phyloP scores from a whole-genome alignment of 78 protist species.

The Planoprotostelium fungivorum region DNA sequence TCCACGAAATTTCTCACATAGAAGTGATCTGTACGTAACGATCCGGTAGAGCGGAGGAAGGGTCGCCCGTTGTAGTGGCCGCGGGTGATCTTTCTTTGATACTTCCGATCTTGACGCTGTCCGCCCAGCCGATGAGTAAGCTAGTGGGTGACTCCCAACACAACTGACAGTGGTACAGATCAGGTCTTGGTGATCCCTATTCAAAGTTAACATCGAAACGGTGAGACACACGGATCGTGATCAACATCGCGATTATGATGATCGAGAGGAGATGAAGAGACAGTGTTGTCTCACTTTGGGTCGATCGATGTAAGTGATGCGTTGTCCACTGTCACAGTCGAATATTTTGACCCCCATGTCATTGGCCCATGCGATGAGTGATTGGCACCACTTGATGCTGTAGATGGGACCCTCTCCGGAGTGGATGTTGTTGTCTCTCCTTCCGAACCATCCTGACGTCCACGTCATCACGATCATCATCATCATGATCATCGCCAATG shows the following conservation, averaged over 20 bases:
- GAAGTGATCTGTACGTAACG: background rate
- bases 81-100: background rate
- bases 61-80: background rate
- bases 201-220: no score
- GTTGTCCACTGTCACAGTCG: slow-evolving; percentile 50
- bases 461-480: background rate
- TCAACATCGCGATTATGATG: no score
- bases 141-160: slow-evolving; percentile 71
- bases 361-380: slow-evolving; percentile 89
- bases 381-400: slow-evolving; percentile 74
- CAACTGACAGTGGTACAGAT: slow-evolving; percentile 65
- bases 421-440: slow-evolving; percentile 64
- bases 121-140: slow-evolving; percentile 90
- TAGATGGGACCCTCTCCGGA: slow-evolving; percentile 75
- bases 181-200: slow-evolving; percentile 58
- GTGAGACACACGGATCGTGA: no score
- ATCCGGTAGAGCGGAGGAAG: slow-evolving; percentile 1
- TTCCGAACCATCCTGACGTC: slow-evolving; percentile 55
- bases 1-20: slow-evolving; percentile 2
- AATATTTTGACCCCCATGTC: slow-evolving; percentile 83
- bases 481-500: background rate
- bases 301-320: slow-evolving; percentile 73
- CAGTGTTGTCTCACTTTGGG: slow-evolving; percentile 6
- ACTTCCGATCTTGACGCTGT: slow-evolving; percentile 42
- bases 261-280: background rate